Conservation (phyloP, 106 monocot genomes). For the Dendrobium catenatum region DNA sequence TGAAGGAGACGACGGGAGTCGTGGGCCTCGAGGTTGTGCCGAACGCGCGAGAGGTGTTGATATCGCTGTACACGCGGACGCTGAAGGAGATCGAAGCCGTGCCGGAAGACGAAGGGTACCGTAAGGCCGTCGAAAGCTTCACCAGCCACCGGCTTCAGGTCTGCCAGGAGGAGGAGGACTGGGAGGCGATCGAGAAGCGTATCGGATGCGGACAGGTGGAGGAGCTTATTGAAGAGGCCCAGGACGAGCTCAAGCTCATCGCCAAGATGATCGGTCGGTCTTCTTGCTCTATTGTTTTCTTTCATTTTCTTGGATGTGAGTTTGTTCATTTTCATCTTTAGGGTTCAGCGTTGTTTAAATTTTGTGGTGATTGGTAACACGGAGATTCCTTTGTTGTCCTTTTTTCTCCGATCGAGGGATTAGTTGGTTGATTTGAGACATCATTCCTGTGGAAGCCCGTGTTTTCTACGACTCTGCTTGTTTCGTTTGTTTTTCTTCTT, state of each 20-base stretch:
- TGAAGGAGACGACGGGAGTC: constrained; percentile 94
- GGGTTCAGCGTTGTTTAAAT: background rate
- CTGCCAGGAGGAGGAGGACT: constrained; percentile 82
- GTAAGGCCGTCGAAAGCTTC: constrained; percentile 92
- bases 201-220: constrained; percentile 91
- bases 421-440: background rate
- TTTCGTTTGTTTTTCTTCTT: background rate
- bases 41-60: constrained; percentile 81
- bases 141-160: constrained; percentile 65
- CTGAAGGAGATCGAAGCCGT: constrained; percentile 82
- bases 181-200: constrained; percentile 81
- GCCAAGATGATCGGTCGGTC: constrained; percentile 76
- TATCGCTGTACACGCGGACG: constrained; percentile 64
- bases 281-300: background rate
- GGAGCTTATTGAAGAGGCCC: constrained; percentile 96
- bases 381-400: background rate
- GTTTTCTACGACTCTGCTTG: background rate
- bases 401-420: background rate
- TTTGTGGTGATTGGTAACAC: background rate
- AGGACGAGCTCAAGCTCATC: constrained; percentile 87
- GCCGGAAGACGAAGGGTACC: constrained; percentile 76
- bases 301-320: background rate
- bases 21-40: constrained; percentile 88
- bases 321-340: background rate
- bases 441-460: background rate